These are phyloP conservation scores for Metschnikowia santaceciliae DNA, from an alignment of 805 yeast genomes.

Conservation along the genomic window DNA sequence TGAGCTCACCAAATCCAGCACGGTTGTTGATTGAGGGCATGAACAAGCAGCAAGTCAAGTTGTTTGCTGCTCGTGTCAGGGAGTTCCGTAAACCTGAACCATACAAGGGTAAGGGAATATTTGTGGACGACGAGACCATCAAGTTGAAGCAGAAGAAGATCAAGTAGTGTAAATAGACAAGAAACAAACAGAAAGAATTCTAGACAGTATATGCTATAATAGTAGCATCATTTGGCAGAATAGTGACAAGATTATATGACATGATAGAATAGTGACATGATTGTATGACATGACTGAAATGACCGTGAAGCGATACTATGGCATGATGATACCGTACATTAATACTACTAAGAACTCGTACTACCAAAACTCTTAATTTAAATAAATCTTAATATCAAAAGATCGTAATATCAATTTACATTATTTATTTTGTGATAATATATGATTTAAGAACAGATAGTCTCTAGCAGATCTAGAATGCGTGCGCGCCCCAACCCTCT, in stretches of 20 bases:
- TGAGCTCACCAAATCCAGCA: conserved; percentile 78
- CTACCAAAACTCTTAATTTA: no score
- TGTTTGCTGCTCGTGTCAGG: conserved; percentile 86
- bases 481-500: conserved; percentile 6
- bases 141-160: conserved; percentile 89
- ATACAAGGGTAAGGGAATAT: conserved; percentile 96
- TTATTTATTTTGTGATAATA: no score
- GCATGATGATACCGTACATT: no score
- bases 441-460: no score
- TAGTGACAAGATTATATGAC: no score
- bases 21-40: conserved; percentile 81
- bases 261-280: no score
- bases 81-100: conserved; percentile 94
- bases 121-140: conserved; percentile 86
- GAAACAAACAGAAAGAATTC: neutral
- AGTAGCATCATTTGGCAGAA: neutral
- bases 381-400: no score
- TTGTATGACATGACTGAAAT: no score
- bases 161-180: conserved; percentile 47
- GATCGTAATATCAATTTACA: no score
- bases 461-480: neutral
- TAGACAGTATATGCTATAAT: neutral
- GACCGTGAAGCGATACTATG: no score
- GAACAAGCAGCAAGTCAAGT: conserved; percentile 80
- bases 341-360: no score